A percentile compares a stretch with the other conserved stretches of the same genome.
Conservation (phyloP, 257 asterid genomes). For the Solanum appendiculatum region DNA sequence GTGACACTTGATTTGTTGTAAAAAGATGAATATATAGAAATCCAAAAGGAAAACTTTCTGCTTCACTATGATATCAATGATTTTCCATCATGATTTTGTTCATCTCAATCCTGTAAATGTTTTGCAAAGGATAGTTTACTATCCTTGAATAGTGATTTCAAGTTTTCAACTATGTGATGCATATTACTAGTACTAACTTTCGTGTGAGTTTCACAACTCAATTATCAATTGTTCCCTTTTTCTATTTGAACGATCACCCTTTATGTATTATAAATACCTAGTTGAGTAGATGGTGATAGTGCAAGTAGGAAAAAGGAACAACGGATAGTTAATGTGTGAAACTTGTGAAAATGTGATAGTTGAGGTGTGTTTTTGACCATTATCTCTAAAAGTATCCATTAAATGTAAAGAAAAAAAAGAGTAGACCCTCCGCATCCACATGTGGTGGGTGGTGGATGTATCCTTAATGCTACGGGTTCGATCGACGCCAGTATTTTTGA, state of each 20-base stretch:
- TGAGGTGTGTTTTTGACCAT: not conserved
- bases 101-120: not conserved
- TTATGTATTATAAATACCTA: not conserved
- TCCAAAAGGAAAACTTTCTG: not conserved
- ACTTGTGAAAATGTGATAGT: rapidly evolving
- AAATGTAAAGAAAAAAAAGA: too few relatives aligned
- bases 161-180: not conserved
- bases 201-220: not conserved
- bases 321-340: not conserved
- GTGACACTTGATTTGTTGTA: not conserved
- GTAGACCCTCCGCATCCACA: not conserved
- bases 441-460: not conserved
- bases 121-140: not conserved
- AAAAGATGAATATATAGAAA: not conserved
- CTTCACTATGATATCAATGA: not conserved
- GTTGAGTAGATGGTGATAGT: not conserved
- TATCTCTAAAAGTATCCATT: too few relatives aligned
- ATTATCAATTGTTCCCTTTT: not conserved
- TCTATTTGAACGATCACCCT: not conserved
- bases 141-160: not conserved
- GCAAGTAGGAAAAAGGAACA: not conserved
- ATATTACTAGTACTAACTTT: not conserved
- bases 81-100: not conserved
- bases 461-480: not conserved
- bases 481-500: not conserved